Evolutionary conservation across 2,329 filamentous ascomycete species (phyloP).

Genomic region (Blastomyces gilchristii): DNA sequence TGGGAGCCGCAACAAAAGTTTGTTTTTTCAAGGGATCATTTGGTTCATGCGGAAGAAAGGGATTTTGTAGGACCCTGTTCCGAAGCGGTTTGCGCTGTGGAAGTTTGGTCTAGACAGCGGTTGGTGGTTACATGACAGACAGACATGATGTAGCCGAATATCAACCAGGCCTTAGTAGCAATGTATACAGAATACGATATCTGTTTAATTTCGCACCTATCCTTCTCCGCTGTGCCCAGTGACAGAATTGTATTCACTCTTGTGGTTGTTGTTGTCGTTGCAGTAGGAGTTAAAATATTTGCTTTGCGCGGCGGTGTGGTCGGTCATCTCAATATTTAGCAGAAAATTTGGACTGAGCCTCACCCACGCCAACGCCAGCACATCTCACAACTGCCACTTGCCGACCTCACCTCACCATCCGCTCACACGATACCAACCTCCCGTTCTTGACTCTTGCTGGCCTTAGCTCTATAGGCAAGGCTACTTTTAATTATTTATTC

Average conservation of each 20-base stretch:
- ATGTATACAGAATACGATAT: background rate
- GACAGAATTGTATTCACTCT: background rate
- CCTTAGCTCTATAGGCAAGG: constrained; percentile 2
- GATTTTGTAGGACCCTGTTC: background rate
- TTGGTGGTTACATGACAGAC: background rate
- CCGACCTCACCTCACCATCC: background rate
- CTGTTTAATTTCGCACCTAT: background rate
- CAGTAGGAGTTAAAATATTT: background rate
- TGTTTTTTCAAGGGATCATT: background rate
- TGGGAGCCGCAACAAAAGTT: background rate
- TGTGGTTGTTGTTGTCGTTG: background rate
- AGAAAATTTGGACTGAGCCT: background rate
- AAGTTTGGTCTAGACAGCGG: background rate
- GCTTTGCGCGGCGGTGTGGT: background rate
- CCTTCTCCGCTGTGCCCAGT: background rate
- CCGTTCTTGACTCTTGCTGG: constrained; percentile 4
- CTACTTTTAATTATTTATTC: constrained; percentile 10
- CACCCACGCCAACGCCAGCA: constrained; percentile 7
- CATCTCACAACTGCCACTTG: background rate
- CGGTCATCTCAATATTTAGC: background rate
- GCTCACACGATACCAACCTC: background rate
- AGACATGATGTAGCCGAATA: background rate
- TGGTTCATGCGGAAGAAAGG: background rate
- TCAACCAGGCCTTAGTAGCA: background rate
- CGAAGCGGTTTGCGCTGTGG: background rate